A percentile compares a stretch with the other conserved stretches of the same genome.
Conservation (phyloP, 352 stramenopile genomes). For the Phytophthora syringae region DNA sequence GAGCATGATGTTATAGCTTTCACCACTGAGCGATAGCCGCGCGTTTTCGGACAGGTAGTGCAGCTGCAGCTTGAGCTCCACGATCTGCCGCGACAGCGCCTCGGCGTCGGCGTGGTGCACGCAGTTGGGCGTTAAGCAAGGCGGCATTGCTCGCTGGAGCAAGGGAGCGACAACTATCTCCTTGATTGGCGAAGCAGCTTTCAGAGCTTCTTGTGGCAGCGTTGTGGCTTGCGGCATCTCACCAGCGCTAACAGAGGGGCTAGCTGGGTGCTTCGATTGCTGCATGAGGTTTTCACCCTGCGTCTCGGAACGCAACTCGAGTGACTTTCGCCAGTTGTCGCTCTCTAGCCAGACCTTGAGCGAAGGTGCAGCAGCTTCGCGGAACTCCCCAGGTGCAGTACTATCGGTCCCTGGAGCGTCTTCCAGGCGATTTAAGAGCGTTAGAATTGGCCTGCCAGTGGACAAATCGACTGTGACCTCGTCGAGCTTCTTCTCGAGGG, state of each 20-base stretch:
- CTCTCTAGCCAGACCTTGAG: constrained; percentile 69
- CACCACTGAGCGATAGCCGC: constrained; percentile 60
- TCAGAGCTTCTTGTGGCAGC: constrained; percentile 6
- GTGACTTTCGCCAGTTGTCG: constrained; percentile 50
- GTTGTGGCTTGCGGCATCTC: not conserved
- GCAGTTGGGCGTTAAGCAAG: constrained; percentile 42
- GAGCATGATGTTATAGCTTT: constrained; percentile 67
- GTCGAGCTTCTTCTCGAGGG: constrained; percentile 54
- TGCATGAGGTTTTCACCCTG: constrained; percentile 1
- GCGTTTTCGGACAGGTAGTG: constrained; percentile 76
- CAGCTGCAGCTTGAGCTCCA: constrained; percentile 80
- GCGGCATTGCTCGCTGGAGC: constrained; percentile 7
- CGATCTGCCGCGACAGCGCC: constrained; percentile 66
- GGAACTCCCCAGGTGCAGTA: not conserved
- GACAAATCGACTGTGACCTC: constrained; percentile 53
- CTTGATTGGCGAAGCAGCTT: constrained; percentile 7
- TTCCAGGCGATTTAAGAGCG: constrained; percentile 22
- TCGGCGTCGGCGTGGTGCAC: constrained; percentile 68
- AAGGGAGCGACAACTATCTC: not conserved
- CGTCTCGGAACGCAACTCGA: constrained; percentile 30
- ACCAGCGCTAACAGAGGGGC: not conserved
- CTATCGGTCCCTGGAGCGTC: constrained; percentile 6
- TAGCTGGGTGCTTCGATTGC: constrained; percentile 3
- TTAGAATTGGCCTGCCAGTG: constrained; percentile 44
- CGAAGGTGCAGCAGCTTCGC: constrained; percentile 32